phyloP scores from a whole-genome alignment of 2,329 filamentous ascomycete genomes.

The Colletotrichum liaoningense region DNA sequence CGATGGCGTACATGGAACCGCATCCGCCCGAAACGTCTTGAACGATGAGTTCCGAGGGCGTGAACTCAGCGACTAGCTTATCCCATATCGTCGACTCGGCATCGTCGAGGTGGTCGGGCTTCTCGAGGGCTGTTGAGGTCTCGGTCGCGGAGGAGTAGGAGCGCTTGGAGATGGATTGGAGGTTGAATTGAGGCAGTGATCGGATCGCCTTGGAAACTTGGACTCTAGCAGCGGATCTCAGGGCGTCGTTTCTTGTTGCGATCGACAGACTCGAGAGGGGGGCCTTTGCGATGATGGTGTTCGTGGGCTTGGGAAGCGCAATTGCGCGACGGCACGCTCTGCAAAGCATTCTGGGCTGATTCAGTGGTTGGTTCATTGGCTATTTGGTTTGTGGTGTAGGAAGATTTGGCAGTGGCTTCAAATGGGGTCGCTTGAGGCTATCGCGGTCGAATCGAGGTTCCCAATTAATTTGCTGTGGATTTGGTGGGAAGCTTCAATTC shows the following conservation, averaged over 20 bases:
- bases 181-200: not conserved
- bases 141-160: conserved; percentile 21
- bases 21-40: conserved; percentile 87
- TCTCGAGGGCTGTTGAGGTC: conserved; percentile 42
- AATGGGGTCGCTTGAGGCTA: not conserved
- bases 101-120: conserved; percentile 63
- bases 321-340: conserved; percentile 34
- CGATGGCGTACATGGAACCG: conserved; percentile 88
- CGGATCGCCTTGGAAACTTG: not conserved
- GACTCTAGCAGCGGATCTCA: not conserved
- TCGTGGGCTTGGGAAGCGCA: conserved; percentile 22
- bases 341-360: conserved; percentile 30
- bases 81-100: conserved; percentile 71
- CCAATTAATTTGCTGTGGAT: not conserved
- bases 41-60: conserved; percentile 68
- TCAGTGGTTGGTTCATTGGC: rapidly evolving
- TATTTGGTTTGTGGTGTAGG: no score
- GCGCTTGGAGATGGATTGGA: not conserved
- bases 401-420: no score
- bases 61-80: conserved; percentile 60
- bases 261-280: conserved; percentile 54
- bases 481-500: conserved; percentile 5
- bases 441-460: not conserved
- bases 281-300: conserved; percentile 9
- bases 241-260: conserved; percentile 47